These are phyloP conservation scores for Scytalidium sp. DNA, from an alignment of 2,329 filamentous ascomycete species.

Conservation along the genomic window DNA sequence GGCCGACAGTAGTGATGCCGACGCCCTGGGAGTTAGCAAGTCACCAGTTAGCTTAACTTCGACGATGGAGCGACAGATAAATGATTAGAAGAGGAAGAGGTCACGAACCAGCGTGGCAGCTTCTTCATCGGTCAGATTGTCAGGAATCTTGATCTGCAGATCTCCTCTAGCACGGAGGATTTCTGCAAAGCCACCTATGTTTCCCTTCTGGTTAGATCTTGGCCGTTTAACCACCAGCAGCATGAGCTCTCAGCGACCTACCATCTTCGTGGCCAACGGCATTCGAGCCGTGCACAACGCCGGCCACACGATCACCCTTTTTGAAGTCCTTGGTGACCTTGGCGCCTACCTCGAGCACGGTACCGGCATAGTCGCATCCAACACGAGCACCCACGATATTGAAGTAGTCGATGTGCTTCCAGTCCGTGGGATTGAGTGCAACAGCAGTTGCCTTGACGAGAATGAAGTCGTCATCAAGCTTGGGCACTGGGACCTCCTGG, in stretches of 20 bases:
- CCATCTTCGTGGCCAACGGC: conserved; percentile 36
- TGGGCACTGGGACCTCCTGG: conserved; percentile 1
- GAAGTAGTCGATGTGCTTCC: conserved; percentile 4
- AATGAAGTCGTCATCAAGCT: conserved; percentile 11
- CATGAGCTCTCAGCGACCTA: conserved; percentile 27
- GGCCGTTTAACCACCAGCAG: too few relatives aligned
- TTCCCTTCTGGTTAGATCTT: too few relatives aligned
- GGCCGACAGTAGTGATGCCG: conserved; percentile 40
- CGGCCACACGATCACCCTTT: conserved; percentile 43
- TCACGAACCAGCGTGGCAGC: conserved; percentile 34
- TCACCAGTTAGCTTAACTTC: too few relatives aligned
- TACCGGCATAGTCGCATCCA: conserved; percentile 45
- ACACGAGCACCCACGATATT: conserved; percentile 12
- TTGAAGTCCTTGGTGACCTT: conserved; percentile 35
- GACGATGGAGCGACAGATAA: too few relatives aligned
- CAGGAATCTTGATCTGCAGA: conserved; percentile 41
- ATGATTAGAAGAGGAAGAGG: too few relatives aligned
- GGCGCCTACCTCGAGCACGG: conserved; percentile 39
- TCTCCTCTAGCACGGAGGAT: conserved; percentile 30
- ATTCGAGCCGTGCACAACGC: conserved; percentile 34
- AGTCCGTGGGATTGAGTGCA: conserved; percentile 14
- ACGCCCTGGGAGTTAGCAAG: too few relatives aligned
- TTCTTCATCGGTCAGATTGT: conserved; percentile 41
- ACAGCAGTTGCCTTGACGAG: conserved; percentile 12
- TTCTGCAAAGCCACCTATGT: too few relatives aligned